Evolutionary conservation across 2,329 filamentous ascomycete genomes (phyloP), one percentile per base, ranked within the genome.

Genomic region (Curvularia sp.): DNA sequence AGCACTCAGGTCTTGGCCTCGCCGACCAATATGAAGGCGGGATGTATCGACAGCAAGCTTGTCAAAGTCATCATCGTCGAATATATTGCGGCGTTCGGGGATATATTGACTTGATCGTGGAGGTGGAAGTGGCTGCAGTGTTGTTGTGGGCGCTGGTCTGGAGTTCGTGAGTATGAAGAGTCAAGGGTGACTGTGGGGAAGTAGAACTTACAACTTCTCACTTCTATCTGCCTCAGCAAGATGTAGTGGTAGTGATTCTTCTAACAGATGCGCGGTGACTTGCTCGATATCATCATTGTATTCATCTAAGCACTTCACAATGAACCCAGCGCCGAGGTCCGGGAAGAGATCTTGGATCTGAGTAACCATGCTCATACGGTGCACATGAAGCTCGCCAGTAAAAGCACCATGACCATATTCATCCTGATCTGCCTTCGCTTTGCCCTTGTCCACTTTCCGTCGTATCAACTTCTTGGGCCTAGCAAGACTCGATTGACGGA

Each of bases 301-400:
- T 72, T 91, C 87, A 68, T 94, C 90, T 23, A 97, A 82, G 9
- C 96, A 83, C 67, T 86, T 89, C 18, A 91, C 83, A 15, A 98
- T 81, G 72, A 97, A 98, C 0, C 85, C 91, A 3, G 91, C 89
- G 5, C 93, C 93, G 9, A 98, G 81, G 61, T 96, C 87, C 0
- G 94, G 92, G 71, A 98, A 97, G 0, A 98, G 82, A 72, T 99
- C 94, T 72, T 97, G 93, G n/a, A 99, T 84, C 74, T 96, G 92
- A 0, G 90, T 90, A 50, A 98, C 87, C 48, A 94, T 86, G 67
- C 90, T 93, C 86, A 96, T 89, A 41, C 84, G 88, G 76, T 97
- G 92, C 21, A 94, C 80, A 70, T 95, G 91, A 32, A 93, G 80
- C 42, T 83, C 80, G 8, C 77, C 78, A 49, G 53, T 52, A 36